Evolutionary conservation across 129 eudicot species (phyloP), one percentile per base, ranked within the genome.

Genomic region (Flaveria linearis): DNA sequence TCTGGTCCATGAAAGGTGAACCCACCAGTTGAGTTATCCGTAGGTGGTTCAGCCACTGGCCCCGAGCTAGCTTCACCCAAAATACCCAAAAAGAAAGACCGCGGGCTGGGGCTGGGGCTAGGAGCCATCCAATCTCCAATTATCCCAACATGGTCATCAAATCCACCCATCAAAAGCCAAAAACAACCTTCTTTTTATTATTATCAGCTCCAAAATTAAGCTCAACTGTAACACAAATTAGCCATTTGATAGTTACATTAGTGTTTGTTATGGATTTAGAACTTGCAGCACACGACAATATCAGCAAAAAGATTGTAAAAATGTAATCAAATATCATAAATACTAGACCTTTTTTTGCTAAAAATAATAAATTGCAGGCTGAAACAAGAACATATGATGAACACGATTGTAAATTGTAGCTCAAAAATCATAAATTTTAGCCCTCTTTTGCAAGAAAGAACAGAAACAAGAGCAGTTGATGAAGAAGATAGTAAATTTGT

Each of bases 61-160:
- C 70, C 76, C 10, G 69, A 76, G 62, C 51, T 76, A 69, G 58
- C 66, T 75, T 84, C 91, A 70, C 76, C 78, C 63, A 76, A 45
- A 75, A 83, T 64, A 51, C 87, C 74, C 28, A 86, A 73, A 69
- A 87, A 81, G 55, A 85, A 77, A 4, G 85, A 14, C 65, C 86
- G 56, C 0, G 85, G 85, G 78, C 86, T 84, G 14, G 87, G 89
- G 75, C 86, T 85, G 7, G 42, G 89, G 75, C 85, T 85, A 42
- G 74, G 74, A 50, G 89, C 78, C 85, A 89, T 83, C 91, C 92
- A 85, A 74, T 85, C 96, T 58, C 96, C 96, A 42, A 78, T 70
- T 9, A 83, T 52, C 10, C 83, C 75, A 67, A 73, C 83, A 72
- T 82, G 86, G 52, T 85, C 96, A 81, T 87, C 87, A 76, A 73